phyloP scores from a whole-genome alignment of 495 filamentous ascomycete genomes.

The Podospora comata region DNA sequence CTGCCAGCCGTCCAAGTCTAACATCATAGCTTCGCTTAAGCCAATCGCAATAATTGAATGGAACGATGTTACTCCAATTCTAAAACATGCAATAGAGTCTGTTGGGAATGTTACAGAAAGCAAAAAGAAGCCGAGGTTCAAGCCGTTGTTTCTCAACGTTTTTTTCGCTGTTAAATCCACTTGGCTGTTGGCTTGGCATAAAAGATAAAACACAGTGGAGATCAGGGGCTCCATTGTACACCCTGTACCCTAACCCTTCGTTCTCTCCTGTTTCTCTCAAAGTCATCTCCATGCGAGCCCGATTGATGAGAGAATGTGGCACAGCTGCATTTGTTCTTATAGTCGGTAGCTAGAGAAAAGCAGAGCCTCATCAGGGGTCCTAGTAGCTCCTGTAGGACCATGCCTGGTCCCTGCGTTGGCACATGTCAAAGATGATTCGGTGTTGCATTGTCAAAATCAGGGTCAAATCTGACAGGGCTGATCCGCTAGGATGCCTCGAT shows the following conservation, averaged over 20 bases:
- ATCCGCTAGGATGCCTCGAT: too few relatives aligned
- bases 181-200: not conserved
- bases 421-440: too few relatives aligned
- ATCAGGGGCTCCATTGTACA: not conserved
- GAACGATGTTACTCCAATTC: not conserved
- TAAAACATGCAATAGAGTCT: not conserved
- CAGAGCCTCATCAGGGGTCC: too few relatives aligned
- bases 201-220: too few relatives aligned
- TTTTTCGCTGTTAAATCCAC: not conserved
- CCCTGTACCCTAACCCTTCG: not conserved
- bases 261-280: not conserved
- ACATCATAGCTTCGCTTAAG: not conserved
- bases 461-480: too few relatives aligned
- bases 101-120: not conserved
- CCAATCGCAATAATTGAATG: not conserved
- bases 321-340: too few relatives aligned
- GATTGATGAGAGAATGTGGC: too few relatives aligned
- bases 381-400: too few relatives aligned
- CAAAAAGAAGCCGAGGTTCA: not conserved
- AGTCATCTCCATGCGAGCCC: not conserved
- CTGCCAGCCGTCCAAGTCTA: not conserved
- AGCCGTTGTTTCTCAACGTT: not conserved
- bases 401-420: too few relatives aligned
- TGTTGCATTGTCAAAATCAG: too few relatives aligned
- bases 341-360: too few relatives aligned